Base-by-base conservation (phyloP, 2,329 filamentous ascomycete species). In the Cylindrodendrum hubeiense region DNA sequence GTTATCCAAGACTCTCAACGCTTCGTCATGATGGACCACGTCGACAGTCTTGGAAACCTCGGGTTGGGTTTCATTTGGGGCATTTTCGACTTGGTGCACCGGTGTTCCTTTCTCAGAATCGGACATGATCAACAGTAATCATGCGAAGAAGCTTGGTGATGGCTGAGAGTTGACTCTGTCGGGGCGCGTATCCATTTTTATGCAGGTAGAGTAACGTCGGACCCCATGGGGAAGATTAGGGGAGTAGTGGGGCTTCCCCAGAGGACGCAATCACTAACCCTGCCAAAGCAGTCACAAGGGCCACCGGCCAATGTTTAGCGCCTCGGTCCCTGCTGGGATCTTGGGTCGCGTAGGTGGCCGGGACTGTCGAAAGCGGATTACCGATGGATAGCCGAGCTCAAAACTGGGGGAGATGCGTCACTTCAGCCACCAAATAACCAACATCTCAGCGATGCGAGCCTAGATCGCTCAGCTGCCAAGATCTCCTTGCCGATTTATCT, bases 1-100 rank as follows among this genome's bases (percentile, higher is more conserved):
- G 30, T 70, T 71, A 21, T 74, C 76, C 15, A 85, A 68, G 9
- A 85, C 78, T 56, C 78, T 79, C 47, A 82, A 63, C 21, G 80
- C 81, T 49, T 72, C 70, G 59, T 72, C 70, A 10, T 64, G 39
- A 24, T 72, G 70, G 30, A 72, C 57, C n/a, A 67, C 71, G 39
- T 72, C 70, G 4, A 71, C 43, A n/a, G 39, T 41, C 19, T 56
- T 30, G 34, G 52, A 19, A 44, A 19, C n/a, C 33, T 58, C n/a
- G 57, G 43, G 12, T 33, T 39, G 46, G 43, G 51, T 13, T 53
- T 46, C 39, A 17, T 43, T 41, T 2, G n/a, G n/a, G 28, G 47
- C 51, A 13, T 56, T 53, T 39, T 69, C 70, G 22, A 50, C 37
- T 15, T 69, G 63, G 5, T 54, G 46, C 15, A 66, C 53, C 37